Evolutionary conservation across 108 stramenopile genomes (phyloP).

Genomic region (Schizochytrium sp.): DNA sequence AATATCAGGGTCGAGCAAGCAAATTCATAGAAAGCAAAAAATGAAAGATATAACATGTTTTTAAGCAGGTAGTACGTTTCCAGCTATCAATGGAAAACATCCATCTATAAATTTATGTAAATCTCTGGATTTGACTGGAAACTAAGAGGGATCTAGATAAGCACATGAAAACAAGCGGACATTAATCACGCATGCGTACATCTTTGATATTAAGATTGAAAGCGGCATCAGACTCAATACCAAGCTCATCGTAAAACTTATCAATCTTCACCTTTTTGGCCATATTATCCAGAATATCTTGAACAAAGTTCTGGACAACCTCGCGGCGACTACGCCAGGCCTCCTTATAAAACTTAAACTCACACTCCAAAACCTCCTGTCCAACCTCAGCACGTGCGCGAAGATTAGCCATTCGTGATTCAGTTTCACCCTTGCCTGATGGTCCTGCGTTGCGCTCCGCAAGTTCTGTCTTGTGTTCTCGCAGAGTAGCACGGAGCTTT

Average conservation of each 20-base stretch:
- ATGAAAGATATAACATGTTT: neutral
- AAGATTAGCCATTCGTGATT: neutral
- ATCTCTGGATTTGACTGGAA: too few relatives aligned
- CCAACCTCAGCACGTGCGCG: constrained; percentile 12
- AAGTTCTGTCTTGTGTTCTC: neutral
- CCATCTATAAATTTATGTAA: too few relatives aligned
- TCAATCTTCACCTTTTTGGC: constrained; percentile 28
- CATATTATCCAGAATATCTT: neutral
- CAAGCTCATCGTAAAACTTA: constrained; percentile 25
- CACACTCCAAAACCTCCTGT: neutral
- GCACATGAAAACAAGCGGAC: too few relatives aligned
- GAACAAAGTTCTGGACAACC: neutral
- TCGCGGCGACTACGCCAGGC: neutral
- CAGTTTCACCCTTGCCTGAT: neutral
- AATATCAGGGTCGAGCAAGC: neutral
- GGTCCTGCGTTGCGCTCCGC: neutral
- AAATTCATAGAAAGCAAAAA: neutral
- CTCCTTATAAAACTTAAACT: constrained; percentile 9
- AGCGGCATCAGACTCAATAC: constrained; percentile 34
- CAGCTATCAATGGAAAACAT: too few relatives aligned
- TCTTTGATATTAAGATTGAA: constrained; percentile 4
- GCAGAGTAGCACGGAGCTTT: neutral
- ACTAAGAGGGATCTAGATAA: too few relatives aligned
- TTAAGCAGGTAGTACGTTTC: too few relatives aligned
- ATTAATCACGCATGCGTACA: neutral